Base-by-base conservation (phyloP, 805 yeast genomes). In the Citeromyces matritensis region DNA sequence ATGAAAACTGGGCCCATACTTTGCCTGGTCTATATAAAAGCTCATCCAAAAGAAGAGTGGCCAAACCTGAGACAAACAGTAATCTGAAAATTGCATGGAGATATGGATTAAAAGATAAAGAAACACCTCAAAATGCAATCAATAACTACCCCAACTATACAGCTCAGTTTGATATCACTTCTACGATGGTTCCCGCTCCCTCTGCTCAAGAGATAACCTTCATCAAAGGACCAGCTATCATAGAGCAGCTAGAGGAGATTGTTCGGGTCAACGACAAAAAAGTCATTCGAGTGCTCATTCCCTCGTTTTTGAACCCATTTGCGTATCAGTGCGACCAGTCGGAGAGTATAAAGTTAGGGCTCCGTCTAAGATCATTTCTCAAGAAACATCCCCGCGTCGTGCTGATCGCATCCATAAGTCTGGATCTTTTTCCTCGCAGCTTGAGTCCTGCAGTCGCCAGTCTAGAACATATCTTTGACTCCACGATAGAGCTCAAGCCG, bases 51-150 rank as follows among this genome's bases (percentile, higher is more conserved):
- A 65, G 68, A 10, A 59, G 59, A 36, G 68, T 79, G 3, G 47
- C 55, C 11, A 65, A 64, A 34, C 67, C 75, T 36, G 78, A 78
- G 43, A 46, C 78, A 43, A 51, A 70, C 3, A 34, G 38, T 41
- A 29, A 38, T 37, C 57, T 86, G 64, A 81, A 76, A 47, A 86
- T 86, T 41, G 96, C 97, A 1, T 86, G 97, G 97, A 68, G 96
- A 44, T 86, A 86, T 45, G 91, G 88, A 1, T 42, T 65, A 31
- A 53, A 60, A 33, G 59, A 58, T 15, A 57, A 58, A 31, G 55
- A 52, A 28, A 29, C 40, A 34, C 42, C 45, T 32, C 48, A 40
- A 41, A 61, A 37, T 10, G 34, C 48, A 1, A 53, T 42, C 49
- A 4, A 47, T 52, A 2, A 59, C 61, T 43, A 53, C 41, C 74